phyloP scores from a whole-genome alignment of 2,329 filamentous ascomycete species.

The Beauveria varroae region DNA sequence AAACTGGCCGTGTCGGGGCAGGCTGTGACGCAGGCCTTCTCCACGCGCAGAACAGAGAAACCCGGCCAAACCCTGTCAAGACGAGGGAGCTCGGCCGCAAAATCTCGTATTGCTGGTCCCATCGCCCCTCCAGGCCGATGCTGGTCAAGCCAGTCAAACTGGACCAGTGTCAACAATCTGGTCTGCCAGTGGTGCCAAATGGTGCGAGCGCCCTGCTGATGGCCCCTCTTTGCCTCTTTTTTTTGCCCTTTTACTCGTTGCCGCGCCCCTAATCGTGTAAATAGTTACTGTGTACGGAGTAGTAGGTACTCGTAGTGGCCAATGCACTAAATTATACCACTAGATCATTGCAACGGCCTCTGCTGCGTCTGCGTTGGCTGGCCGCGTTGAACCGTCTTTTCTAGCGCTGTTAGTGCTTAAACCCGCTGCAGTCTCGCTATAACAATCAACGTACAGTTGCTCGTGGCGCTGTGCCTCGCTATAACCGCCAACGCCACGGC shows the following conservation, averaged over 20 bases:
- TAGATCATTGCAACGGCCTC: neutral
- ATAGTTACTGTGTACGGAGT: no score
- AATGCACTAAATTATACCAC: neutral
- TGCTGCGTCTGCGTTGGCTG: neutral
- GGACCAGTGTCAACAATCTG: no score
- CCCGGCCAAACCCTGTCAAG: neutral
- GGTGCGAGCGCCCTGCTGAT: neutral
- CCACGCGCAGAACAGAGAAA: neutral
- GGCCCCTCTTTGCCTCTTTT: neutral
- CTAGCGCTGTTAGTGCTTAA: neutral
- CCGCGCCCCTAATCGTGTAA: no score
- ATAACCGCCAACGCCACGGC: neutral
- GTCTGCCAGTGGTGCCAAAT: neutral
- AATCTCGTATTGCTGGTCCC: slow-evolving; percentile 10
- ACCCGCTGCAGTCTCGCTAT: neutral
- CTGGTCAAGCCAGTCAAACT: neutral
- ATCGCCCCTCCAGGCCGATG: neutral
- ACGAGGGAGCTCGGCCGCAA: slow-evolving; percentile 4
- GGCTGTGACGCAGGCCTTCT: slow-evolving; percentile 2
- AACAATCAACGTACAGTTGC: no score
- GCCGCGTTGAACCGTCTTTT: neutral
- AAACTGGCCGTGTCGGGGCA: neutral
- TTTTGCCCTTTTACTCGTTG: no score
- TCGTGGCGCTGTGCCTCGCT: neutral
- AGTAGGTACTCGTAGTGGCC: neutral